A percentile compares a stretch with the other conserved stretches of the same genome.
phyloP scores from a whole-genome alignment of 2,329 filamentous ascomycete species.

The Neopestalotiopsis sp. region DNA sequence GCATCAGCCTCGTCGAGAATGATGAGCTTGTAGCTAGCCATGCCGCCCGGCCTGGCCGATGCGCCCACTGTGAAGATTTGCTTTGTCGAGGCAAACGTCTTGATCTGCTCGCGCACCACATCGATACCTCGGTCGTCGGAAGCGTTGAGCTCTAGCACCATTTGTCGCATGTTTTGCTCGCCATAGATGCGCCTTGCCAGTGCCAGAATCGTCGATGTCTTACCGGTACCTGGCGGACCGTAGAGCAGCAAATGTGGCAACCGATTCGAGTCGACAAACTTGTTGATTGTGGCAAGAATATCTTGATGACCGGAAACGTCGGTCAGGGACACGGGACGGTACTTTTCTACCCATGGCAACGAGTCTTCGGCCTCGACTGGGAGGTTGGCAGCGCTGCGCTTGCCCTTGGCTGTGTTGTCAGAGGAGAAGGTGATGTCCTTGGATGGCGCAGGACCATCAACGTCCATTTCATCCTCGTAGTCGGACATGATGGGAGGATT shows the following conservation, averaged over 20 bases:
- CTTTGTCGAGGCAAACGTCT: conserved; percentile 97
- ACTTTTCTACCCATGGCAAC: conserved; percentile 98
- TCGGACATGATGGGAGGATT: conserved; percentile 55
- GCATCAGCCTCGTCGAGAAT: conserved; percentile 98
- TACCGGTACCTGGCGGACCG: conserved; percentile 94
- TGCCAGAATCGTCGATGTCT: conserved; percentile 95
- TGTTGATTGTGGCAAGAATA: conserved; percentile 96
- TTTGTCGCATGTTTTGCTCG: conserved; percentile 89
- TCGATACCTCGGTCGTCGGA: conserved; percentile 98
- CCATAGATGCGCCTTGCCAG: conserved; percentile 94
- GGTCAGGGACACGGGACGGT: conserved; percentile 83
- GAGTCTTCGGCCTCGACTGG: conserved; percentile 94
- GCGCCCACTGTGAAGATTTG: conserved; percentile 85
- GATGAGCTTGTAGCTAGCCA: conserved; percentile 91
- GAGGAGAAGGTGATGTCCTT: conserved; percentile 72
- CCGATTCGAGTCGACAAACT: conserved; percentile 92
- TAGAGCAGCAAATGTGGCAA: conserved; percentile 96
- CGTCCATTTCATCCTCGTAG: conserved; percentile 66
- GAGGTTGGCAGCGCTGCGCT: conserved; percentile 89
- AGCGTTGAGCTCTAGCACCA: conserved; percentile 97
- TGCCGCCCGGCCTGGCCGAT: conserved; percentile 48
- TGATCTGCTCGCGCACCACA: conserved; percentile 98
- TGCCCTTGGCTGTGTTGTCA: conserved; percentile 79
- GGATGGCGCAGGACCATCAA: conserved; percentile 54
- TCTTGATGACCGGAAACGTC: conserved; percentile 98